A percentile compares a stretch with the other conserved stretches of the same genome.
These are phyloP conservation scores for Rhizoclosmatium sp. DNA, from an alignment of 192 early-diverging fungal genomes.

Conservation along the genomic window DNA sequence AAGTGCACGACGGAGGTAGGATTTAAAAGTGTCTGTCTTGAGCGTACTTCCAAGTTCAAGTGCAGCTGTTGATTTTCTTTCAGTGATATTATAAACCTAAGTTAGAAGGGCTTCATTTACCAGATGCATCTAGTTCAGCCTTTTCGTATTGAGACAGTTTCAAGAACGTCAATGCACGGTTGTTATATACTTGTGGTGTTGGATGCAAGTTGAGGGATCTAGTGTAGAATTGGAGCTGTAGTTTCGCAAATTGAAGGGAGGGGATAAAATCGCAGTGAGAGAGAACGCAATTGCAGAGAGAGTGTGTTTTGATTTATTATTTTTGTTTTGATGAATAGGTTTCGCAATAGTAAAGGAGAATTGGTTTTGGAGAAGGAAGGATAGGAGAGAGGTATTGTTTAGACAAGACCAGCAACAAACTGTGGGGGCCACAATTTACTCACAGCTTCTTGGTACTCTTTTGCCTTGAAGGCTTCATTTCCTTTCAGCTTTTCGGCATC, in stretches of 20 bases:
- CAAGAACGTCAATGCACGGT: slow-evolving; percentile 35
- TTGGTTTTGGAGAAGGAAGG: too few species aligned
- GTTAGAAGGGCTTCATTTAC: slow-evolving; percentile 7
- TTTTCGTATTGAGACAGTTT: slow-evolving; percentile 38
- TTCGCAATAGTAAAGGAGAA: neutral
- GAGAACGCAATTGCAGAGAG: slow-evolving; percentile 1
- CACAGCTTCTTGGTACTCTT: slow-evolving; percentile 42
- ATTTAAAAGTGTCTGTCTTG: slow-evolving; percentile 28
- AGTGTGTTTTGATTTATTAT: neutral
- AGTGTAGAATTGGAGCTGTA: slow-evolving; percentile 33
- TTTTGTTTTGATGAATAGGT: neutral
- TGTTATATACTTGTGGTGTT: slow-evolving; percentile 27
- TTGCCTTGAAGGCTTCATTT: slow-evolving; percentile 37
- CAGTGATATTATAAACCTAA: neutral
- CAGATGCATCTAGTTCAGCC: slow-evolving; percentile 25
- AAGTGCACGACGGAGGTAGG: slow-evolving; percentile 36
- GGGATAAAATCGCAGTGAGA: slow-evolving; percentile 3
- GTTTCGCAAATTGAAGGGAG: neutral
- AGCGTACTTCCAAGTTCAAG: neutral
- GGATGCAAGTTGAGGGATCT: slow-evolving; percentile 27
- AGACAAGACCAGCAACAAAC: too few species aligned
- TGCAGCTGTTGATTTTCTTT: neutral
- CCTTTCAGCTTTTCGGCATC: slow-evolving; percentile 42
- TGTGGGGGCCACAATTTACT: neutral
- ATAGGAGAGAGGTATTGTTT: too few species aligned